phyloP scores from a whole-genome alignment of 2,329 filamentous ascomycete species.

The Colletotrichum lini region DNA sequence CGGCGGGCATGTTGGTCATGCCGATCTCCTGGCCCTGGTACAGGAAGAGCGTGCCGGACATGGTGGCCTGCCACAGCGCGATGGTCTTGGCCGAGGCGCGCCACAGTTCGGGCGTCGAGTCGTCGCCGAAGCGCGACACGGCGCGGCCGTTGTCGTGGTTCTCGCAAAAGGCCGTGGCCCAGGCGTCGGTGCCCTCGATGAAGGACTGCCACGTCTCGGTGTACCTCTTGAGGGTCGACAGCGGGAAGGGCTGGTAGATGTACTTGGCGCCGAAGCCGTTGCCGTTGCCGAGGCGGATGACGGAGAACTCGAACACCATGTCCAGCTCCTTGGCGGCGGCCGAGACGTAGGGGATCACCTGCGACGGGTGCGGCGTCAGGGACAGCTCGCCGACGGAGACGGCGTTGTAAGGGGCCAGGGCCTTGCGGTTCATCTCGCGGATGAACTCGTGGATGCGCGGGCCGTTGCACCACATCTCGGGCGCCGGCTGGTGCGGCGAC shows the following conservation, averaged over 20 bases:
- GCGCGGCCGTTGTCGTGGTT: conserved; percentile 75
- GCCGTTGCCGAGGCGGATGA: conserved; percentile 68
- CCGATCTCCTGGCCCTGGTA: conserved; percentile 75
- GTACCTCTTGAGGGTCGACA: conserved; percentile 60
- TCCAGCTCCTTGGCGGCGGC: conserved; percentile 67
- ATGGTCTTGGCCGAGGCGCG: conserved; percentile 66
- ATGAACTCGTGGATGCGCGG: conserved; percentile 75
- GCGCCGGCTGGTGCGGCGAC: conserved; percentile 58
- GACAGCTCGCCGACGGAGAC: conserved; percentile 76
- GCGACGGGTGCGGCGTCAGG: conserved; percentile 64
- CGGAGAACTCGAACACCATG: conserved; percentile 74
- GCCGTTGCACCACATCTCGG: conserved; percentile 70
- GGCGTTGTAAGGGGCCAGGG: conserved; percentile 68
- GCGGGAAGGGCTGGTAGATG: conserved; percentile 64
- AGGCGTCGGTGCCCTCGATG: conserved; percentile 64
- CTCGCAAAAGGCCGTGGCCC: conserved; percentile 74
- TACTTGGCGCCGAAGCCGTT: conserved; percentile 62
- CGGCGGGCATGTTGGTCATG: conserved; percentile 68
- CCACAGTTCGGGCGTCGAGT: conserved; percentile 60
- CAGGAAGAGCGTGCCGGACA: conserved; percentile 69
- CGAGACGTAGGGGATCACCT: conserved; percentile 70
- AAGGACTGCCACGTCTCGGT: conserved; percentile 65
- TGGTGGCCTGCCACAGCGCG: conserved; percentile 62
- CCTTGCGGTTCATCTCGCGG: conserved; percentile 68
- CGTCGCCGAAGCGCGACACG: conserved; percentile 67